Conservation (phyloP, 164 flowering plant genomes). For the Stephania japonica region DNA sequence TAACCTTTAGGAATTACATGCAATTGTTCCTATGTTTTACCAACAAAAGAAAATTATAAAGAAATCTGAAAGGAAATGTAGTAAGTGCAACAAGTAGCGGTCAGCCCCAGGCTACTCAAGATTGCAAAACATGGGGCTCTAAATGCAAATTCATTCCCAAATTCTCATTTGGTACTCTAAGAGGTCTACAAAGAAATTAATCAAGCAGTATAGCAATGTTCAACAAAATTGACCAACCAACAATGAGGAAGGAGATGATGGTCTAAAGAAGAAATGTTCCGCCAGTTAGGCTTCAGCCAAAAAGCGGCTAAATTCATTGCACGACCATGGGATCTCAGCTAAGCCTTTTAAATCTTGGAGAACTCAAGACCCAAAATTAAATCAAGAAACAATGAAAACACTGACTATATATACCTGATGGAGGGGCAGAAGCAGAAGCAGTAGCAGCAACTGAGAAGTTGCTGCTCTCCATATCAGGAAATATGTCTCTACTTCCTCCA, state of each 20-base stretch:
- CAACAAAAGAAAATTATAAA: no score
- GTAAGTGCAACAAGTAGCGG: no score
- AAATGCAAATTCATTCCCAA: no score
- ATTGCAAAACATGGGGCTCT: no score
- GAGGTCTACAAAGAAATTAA: not conserved
- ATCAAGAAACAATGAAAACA: not conserved
- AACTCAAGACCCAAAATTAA: not conserved
- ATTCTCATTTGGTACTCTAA: not conserved
- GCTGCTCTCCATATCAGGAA: conserved; percentile 46
- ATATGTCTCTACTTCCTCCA: conserved; percentile 45
- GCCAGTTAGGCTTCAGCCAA: no score
- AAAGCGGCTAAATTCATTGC: not conserved
- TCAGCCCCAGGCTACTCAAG: no score
- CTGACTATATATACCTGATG: conserved; percentile 31
- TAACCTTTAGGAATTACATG: no score
- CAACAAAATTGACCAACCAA: not conserved
- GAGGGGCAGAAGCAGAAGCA: conserved; percentile 16
- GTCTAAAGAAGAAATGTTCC: not conserved
- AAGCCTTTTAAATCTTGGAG: no score
- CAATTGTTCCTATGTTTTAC: no score
- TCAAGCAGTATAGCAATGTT: not conserved
- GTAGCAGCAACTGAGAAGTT: conserved; percentile 24
- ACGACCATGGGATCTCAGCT: not conserved
- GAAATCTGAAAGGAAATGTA: no score
- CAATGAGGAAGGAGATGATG: not conserved